Conservation (phyloP, 768 basidiomycete species). For the Termitomyces sp. region DNA sequence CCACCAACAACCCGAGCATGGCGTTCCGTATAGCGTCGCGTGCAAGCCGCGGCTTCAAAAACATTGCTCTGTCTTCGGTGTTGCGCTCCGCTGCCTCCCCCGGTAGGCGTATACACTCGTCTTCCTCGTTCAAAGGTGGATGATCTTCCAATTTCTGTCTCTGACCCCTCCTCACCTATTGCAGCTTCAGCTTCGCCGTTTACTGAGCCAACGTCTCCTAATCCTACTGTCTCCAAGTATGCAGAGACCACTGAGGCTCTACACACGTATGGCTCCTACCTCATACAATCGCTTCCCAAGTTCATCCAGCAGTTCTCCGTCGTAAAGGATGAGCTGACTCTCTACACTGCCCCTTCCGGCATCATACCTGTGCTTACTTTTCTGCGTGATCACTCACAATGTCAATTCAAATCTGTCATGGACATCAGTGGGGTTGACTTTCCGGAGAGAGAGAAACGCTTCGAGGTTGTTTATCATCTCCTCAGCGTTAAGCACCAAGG, state of each 20-base stretch:
- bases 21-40: slow-evolving; percentile 39
- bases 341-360: slow-evolving; percentile 80
- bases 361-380: slow-evolving; percentile 85
- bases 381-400: slow-evolving; percentile 91
- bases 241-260: slow-evolving; percentile 71
- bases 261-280: slow-evolving; percentile 90
- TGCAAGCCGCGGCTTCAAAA: slow-evolving; percentile 38
- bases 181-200: slow-evolving; percentile 75
- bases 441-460: slow-evolving; percentile 87
- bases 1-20: slow-evolving; percentile 25
- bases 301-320: slow-evolving; percentile 98
- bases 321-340: slow-evolving; percentile 89
- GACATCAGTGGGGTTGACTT: slow-evolving; percentile 96
- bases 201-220: slow-evolving; percentile 82
- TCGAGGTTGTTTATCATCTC: slow-evolving; percentile 96
- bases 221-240: slow-evolving; percentile 71
- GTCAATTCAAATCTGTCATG: slow-evolving; percentile 89
- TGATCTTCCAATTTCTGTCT: background rate
- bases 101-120: slow-evolving; percentile 43
- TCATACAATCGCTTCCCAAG: slow-evolving; percentile 91
- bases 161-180: background rate
- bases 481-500: slow-evolving; percentile 75
- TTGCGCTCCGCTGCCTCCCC: slow-evolving; percentile 18
- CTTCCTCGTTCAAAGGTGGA: slow-evolving; percentile 44
- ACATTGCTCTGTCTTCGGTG: slow-evolving; percentile 28